Evolutionary conservation across 2,329 filamentous ascomycete genomes (phyloP).

Genomic region (Aspergillus fructus): DNA sequence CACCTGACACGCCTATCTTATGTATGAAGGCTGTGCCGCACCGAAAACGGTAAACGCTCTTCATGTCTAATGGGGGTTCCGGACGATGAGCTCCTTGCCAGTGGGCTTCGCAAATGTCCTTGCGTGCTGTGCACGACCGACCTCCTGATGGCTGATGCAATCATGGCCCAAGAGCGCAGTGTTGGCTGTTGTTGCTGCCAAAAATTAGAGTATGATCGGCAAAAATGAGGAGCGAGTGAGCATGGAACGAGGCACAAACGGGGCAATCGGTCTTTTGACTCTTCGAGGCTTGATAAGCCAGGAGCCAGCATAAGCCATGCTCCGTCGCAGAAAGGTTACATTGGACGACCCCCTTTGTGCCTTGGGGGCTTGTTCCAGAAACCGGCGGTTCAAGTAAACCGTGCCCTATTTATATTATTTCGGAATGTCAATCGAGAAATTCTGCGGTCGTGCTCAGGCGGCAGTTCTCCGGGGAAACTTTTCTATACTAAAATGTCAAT

Average conservation of each 20-base stretch:
- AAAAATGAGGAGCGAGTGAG: not conserved
- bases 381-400: not conserved
- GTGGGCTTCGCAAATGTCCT: not conserved
- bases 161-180: not conserved
- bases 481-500: not conserved
- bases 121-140: not conserved
- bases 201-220: not conserved
- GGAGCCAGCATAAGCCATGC: not conserved
- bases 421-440: not conserved
- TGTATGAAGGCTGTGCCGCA: constrained; percentile 21
- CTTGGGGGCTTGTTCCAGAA: not conserved
- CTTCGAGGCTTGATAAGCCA: not conserved
- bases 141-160: constrained; percentile 2
- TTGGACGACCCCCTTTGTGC: not conserved
- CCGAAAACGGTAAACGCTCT: constrained; percentile 5
- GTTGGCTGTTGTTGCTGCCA: not conserved
- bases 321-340: not conserved
- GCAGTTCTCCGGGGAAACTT: not conserved
- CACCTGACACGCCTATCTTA: not conserved
- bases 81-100: no score
- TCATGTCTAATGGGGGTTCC: not conserved
- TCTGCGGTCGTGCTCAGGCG: not conserved
- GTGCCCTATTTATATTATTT: not conserved
- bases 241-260: not conserved
- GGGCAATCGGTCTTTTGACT: not conserved